Base-by-base conservation (phyloP, 371 early-diverging fungal species). In the Mucor saturninus region DNA sequence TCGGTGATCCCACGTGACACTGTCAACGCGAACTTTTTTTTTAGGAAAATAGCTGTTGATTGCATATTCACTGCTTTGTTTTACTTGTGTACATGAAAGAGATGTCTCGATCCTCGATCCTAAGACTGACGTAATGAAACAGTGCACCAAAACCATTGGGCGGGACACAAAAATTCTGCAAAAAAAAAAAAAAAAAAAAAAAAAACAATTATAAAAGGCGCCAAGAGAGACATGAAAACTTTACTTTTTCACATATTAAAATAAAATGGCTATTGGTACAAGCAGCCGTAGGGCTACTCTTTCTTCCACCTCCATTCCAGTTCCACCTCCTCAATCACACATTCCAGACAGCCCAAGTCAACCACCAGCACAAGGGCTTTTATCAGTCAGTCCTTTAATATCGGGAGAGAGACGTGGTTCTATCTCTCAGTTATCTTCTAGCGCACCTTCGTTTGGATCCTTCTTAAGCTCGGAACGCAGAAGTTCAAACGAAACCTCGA, bases 361-460 rank as follows among this genome's bases (percentile, higher is more conserved):
- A 14, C 43, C 49, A 13, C 15, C 45, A 0, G 46, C 46, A 29
- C 57, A 51, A 30, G 50, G 49, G 14, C 42, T 39, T 2, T 15
- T 62, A 32, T 30, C 31, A 42, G 63, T 62, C 50, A 57, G 51
- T 28, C 37, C 31, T 14, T 30, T 56, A 29, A 8, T 51, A 30
- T 14, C 45, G 42, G 32, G 15, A 26, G 58, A 56, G 9, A 40
- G 63, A 48, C 29, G 56, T 26, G 40, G 40, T 32, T 56, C 56
- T 0, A 56, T 50, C 10, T 37, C 63, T 32, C 63, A 62, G 40
- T 31, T 74, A 8, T 74, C 74, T 3, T 70, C 65, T 0, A 74
- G 74, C 53, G 70, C 70, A 14, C 74, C 74, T 37, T 69, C 74
- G 0, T 15, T 65, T 50, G 56, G 62, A 1, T 59, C 70, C 0